Conservation (phyloP, 495 filamentous ascomycete species). For the Lophiotrema nucula region DNA sequence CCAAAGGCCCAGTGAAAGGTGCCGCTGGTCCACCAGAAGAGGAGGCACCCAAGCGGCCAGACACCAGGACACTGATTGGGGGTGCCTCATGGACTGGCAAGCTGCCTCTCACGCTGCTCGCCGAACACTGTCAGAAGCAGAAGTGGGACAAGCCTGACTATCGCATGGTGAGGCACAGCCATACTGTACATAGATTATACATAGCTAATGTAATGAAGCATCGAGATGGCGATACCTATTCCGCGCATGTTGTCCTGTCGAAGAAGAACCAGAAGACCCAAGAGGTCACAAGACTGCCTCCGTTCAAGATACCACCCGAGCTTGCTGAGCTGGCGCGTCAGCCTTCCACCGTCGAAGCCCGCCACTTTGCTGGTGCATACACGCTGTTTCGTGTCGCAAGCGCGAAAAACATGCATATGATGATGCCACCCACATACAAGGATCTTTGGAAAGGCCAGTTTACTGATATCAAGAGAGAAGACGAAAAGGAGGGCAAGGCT, state of each 20-base stretch:
- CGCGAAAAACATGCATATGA: slow-evolving; percentile 91
- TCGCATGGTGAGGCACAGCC: slow-evolving; percentile 55
- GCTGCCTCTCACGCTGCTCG: slow-evolving; percentile 85
- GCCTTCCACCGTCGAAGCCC: slow-evolving; percentile 79
- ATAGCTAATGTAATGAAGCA: slow-evolving; percentile 43
- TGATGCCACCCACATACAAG: slow-evolving; percentile 84
- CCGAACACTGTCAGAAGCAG: slow-evolving; percentile 92
- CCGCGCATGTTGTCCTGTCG: slow-evolving; percentile 69
- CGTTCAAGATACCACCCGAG: slow-evolving; percentile 74
- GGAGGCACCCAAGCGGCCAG: slow-evolving; percentile 70
- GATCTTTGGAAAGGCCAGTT: slow-evolving; percentile 87
- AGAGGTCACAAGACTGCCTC: slow-evolving; percentile 68
- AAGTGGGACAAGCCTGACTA: slow-evolving; percentile 96
- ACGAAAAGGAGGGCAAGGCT: slow-evolving; percentile 68
- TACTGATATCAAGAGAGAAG: slow-evolving; percentile 70
- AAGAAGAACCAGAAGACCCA: slow-evolving; percentile 78
- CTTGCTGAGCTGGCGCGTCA: slow-evolving; percentile 66
- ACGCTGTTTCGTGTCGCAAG: slow-evolving; percentile 86
- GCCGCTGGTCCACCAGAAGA: slow-evolving; percentile 41
- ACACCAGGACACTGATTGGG: slow-evolving; percentile 84
- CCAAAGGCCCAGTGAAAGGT: slow-evolving; percentile 39
- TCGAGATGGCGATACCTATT: slow-evolving; percentile 61
- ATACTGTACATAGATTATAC: slow-evolving; percentile 33
- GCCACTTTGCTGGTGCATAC: slow-evolving; percentile 89
- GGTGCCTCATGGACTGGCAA: slow-evolving; percentile 98